Evolutionary conservation across 495 filamentous ascomycete genomes (phyloP).

Genomic region (Aspergillus kassunensis): DNA sequence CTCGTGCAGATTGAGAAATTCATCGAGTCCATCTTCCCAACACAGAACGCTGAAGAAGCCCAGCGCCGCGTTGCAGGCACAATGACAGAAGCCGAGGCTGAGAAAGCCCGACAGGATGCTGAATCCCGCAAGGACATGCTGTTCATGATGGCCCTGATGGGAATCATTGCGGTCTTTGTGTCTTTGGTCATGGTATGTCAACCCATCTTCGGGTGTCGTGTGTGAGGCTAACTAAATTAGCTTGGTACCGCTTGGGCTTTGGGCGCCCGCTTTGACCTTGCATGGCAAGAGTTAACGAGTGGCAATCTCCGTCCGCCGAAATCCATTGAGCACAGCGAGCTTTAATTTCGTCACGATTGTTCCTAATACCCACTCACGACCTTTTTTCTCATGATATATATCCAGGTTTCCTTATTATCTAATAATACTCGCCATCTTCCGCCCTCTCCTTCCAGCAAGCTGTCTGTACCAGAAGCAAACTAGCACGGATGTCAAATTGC

Average conservation of each 20-base stretch:
- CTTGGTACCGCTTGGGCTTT: conserved; percentile 62
- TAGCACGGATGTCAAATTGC: conserved; percentile 99
- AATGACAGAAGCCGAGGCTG: conserved; percentile 35
- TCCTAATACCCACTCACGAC: conserved; percentile 14
- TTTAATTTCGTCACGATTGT: conserved; percentile 35
- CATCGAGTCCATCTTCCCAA: conserved; percentile 90
- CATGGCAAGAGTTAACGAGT: conserved; percentile 48
- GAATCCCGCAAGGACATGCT: conserved; percentile 55
- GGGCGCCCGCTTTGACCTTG: conserved; percentile 66
- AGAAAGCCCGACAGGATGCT: conserved; percentile 47
- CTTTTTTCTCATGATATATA: conserved; percentile 8
- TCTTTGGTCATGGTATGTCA: conserved; percentile 61
- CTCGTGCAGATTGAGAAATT: conserved; percentile 83
- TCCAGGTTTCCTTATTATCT: conserved; percentile 21
- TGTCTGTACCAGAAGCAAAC: not conserved
- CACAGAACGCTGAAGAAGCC: conserved; percentile 53
- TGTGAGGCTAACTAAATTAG: conserved; percentile 37
- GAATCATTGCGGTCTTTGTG: conserved; percentile 56
- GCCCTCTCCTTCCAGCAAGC: not conserved
- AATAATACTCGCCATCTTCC: conserved; percentile 26
- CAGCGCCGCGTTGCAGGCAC: conserved; percentile 36
- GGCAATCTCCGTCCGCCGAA: conserved; percentile 42
- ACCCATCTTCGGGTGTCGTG: not conserved
- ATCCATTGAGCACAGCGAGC: conserved; percentile 27
- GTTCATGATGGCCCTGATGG: conserved; percentile 59